Evolutionary conservation across 1,139 yeast genomes (phyloP), one percentile per base, ranked within the genome.

Genomic region (Geotrichum carabidarum): DNA sequence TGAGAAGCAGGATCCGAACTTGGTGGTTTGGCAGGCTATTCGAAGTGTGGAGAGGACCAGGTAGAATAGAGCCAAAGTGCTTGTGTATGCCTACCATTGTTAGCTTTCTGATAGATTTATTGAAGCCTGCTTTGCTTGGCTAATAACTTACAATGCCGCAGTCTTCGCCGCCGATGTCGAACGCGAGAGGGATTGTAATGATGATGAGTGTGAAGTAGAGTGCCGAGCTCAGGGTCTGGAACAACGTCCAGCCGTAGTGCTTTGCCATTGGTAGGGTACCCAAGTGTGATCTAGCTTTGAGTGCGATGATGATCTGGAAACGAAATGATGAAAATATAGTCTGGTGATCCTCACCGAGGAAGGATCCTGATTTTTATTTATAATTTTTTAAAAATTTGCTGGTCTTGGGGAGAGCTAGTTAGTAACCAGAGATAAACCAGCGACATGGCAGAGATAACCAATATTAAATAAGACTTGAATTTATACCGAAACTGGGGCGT

Each of bases 171-270:
- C 98, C 98, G 36, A 89, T 85, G 66, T 91, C 96, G 71, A 93
- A 93, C n/a, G 97, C 89, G 59, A 93, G 77, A 5, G 98, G 98
- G 15, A 93, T 85, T 1, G 97, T 86, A 38, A 91, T 76, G 47
- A 93, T 80, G 22, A 89, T 82, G 50, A 89, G 78, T 14, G 81
- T 72, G 54, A 89, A 75, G 66, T 67, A 67, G 31, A 68, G 50
- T 41, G 60, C 54, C 45, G 70, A 64, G 50, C 66, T 61, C 31
- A 58, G 50, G 41, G 63, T 61, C 51, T 63, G 65, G 38, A 66
- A 49, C 38, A 63, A n/a, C 2, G 9, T 45, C 41, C 49, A 34
- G 42, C 15, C 14, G 30, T 32, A 18, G 40, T 22, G 27, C 27
- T 22, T 22, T 22, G 27, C 27, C 27, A 22, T 22, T 22, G 27